A percentile compares a stretch with the other conserved stretches of the same genome.
phyloP scores from a whole-genome alignment of 768 basidiomycete genomes.

The Trametes maxima region DNA sequence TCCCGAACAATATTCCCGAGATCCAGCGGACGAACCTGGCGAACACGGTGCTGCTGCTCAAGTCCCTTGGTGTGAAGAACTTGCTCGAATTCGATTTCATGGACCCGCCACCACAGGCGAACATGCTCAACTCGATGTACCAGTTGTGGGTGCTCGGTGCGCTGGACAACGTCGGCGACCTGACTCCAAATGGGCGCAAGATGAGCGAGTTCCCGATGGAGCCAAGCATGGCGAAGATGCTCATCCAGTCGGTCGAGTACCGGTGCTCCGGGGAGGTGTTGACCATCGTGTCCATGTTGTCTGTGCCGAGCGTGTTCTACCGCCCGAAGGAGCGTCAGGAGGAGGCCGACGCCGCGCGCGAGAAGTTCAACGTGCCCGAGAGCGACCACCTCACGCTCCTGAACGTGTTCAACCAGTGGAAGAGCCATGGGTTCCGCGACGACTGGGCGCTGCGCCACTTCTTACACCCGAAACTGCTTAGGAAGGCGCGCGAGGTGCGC shows the following conservation, averaged over 20 bases:
- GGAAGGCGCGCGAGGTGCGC: conserved; percentile 95
- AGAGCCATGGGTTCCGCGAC: conserved; percentile 90
- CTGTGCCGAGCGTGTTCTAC: conserved; percentile 97
- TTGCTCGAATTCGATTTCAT: conserved; percentile 98
- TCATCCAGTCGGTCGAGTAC: conserved; percentile 93
- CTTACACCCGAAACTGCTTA: conserved; percentile 91
- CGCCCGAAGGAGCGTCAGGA: conserved; percentile 97
- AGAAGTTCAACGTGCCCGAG: conserved; percentile 98
- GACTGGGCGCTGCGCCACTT: conserved; percentile 96
- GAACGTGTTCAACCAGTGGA: conserved; percentile 99
- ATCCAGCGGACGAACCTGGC: conserved; percentile 98
- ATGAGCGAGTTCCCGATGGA: conserved; percentile 99
- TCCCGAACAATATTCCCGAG: conserved; percentile 95
- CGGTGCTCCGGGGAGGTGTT: conserved; percentile 94
- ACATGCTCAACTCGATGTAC: conserved; percentile 99
- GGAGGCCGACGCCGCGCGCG: conserved; percentile 94
- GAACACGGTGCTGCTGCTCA: conserved; percentile 92
- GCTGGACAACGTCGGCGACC: conserved; percentile 95
- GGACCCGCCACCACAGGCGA: conserved; percentile 99
- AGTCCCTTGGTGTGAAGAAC: conserved; percentile 96
- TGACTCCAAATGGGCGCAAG: conserved; percentile 89
- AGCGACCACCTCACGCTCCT: conserved; percentile 94
- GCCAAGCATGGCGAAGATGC: conserved; percentile 98
- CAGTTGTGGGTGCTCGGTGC: conserved; percentile 99
- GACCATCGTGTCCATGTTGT: conserved; percentile 98